Evolutionary conservation across 2,329 filamentous ascomycete genomes (phyloP), one percentile per base, ranked within the genome.

Genomic region (Chalara sp.): DNA sequence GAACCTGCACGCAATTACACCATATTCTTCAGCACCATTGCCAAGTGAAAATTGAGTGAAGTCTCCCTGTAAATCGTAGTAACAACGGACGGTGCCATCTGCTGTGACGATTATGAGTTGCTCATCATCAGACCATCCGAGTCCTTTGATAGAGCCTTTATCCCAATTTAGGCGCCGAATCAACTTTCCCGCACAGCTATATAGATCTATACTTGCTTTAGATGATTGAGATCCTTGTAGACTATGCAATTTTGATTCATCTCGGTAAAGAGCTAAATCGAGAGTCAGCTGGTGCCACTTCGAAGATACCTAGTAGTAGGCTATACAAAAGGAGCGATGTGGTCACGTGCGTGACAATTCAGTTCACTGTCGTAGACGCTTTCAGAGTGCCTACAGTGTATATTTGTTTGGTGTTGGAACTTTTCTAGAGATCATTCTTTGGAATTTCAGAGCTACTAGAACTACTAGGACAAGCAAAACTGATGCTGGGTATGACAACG

Each of bases 61-160:
- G 65, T 97, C 92, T 55, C 87, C 89, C 67, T 96, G 87, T n/a
- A 99, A 73, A 63, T 93, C 88, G 66, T 90, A 83, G 64, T 90
- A 83, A 67, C 89, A 93, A 53, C 91, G 80, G 42, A 97, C 92
- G 1, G 84, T 92, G 29, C 93, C 93, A 64, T 99, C 92, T 48
- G 87, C 81, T 7, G 90, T 89, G 47, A 97, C 83, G 0, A 96
- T 86, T 4, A 99, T 74, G 44, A 99, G 77, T 65, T 87, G 86
- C 74, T 99, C 93, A 58, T 96, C 89, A 63, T 96, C 92, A 21
- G 91, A 96, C 93, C 93, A 99, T 33, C 93, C 93, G 21, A 99
- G 76, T 2, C 89, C 90, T 67, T 85, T 87, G 64, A 99, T 88
- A 3, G 83, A 75, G 44, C 89, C 89, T 70, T 91, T 89, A 62